Conservation (phyloP, 176 grass and related monocot genomes). For the Oryza coarctata region DNA sequence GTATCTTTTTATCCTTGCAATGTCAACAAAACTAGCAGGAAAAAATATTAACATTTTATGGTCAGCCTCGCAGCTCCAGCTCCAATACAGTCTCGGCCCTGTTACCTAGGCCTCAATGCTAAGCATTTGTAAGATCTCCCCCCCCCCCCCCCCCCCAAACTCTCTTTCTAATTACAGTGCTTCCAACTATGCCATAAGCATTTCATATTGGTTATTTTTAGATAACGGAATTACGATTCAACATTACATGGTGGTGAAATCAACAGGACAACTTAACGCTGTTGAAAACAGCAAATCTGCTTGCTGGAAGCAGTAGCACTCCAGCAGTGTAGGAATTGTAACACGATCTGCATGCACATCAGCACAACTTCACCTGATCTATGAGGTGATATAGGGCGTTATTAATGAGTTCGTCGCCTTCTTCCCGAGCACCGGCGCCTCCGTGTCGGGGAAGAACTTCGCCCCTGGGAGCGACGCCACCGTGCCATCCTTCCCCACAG, state of each 20-base stretch:
- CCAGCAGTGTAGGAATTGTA: background rate
- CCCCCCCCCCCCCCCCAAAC: too few species aligned
- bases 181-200: background rate
- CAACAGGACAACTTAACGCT: background rate
- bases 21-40: background rate
- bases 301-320: background rate
- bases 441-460: background rate
- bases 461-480: background rate
- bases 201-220: background rate
- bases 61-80: background rate
- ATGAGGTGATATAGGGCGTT: background rate
- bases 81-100: background rate
- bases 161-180: too few species aligned
- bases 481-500: background rate
- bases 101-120: too few species aligned
- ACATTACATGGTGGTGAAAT: background rate
- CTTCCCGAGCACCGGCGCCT: background rate
- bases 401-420: background rate
- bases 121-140: too few species aligned
- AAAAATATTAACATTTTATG: background rate
- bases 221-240: background rate
- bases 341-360: too few species aligned
- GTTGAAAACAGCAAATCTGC: background rate
- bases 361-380: background rate
- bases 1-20: background rate